Conservation (phyloP, 805 yeast genomes). For the Wickerhamomyces canadensis region DNA sequence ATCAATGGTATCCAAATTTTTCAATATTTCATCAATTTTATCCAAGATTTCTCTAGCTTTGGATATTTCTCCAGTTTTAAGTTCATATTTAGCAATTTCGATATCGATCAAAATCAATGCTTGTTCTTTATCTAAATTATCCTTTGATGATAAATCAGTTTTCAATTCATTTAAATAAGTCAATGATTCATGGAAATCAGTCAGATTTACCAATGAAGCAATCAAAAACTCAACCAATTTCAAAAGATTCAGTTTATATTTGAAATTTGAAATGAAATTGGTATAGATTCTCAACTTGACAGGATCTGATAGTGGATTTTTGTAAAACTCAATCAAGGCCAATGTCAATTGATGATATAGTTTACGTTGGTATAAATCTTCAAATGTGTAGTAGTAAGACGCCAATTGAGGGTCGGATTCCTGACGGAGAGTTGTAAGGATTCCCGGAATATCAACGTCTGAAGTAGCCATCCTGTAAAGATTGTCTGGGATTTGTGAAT, state of each 20-base stretch:
- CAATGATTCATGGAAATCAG: slow-evolving; percentile 42
- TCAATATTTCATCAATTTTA: slow-evolving; percentile 50
- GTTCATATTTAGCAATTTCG: slow-evolving; percentile 70
- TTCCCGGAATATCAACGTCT: slow-evolving; percentile 19
- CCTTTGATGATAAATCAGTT: slow-evolving; percentile 38
- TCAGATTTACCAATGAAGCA: slow-evolving; percentile 39
- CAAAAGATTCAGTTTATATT: slow-evolving; percentile 70
- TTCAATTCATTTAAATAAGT: slow-evolving; percentile 39
- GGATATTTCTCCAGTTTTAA: slow-evolving; percentile 47
- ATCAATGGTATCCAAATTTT: slow-evolving; percentile 49
- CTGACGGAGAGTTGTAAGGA: slow-evolving; percentile 45
- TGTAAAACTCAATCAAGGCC: slow-evolving; percentile 55
- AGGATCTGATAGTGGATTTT: slow-evolving; percentile 42
- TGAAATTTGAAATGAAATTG: slow-evolving; percentile 62
- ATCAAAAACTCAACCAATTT: slow-evolving; percentile 74
- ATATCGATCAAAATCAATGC: slow-evolving; percentile 56
- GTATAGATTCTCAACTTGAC: slow-evolving; percentile 64
- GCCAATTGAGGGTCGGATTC: slow-evolving; percentile 63
- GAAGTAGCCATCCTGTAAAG: not conserved
- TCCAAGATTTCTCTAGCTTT: slow-evolving; percentile 69
- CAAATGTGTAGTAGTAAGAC: slow-evolving; percentile 60
- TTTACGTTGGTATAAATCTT: slow-evolving; percentile 81
- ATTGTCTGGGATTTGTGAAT: not conserved
- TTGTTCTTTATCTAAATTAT: slow-evolving; percentile 38
- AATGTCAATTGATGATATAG: slow-evolving; percentile 93